phyloP scores from a whole-genome alignment of 2,329 filamentous ascomycete genomes.

The Ophiostoma piceae region DNA sequence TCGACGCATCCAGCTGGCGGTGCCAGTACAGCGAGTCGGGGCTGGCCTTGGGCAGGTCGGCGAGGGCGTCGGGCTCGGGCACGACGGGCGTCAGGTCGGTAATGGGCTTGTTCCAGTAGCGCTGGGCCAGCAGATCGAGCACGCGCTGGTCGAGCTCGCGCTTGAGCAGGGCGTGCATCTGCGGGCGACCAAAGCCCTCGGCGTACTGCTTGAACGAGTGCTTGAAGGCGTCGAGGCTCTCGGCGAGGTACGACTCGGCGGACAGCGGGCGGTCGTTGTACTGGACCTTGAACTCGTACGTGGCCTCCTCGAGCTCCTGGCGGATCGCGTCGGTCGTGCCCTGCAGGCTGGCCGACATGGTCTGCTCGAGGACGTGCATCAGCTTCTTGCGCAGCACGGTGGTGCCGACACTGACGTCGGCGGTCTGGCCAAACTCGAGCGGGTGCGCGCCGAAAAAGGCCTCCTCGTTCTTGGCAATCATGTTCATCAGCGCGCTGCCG shows the following conservation, averaged over 20 bases:
- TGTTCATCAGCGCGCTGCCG: conserved; percentile 52
- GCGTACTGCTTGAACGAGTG: conserved; percentile 95
- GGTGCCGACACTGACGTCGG: conserved; percentile 74
- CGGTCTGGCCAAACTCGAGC: conserved; percentile 67
- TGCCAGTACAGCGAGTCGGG: conserved; percentile 86
- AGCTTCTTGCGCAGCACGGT: conserved; percentile 86
- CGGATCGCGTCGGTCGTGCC: conserved; percentile 87
- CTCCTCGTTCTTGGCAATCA: conserved; percentile 83
- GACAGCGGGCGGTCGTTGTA: conserved; percentile 95
- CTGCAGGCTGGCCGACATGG: conserved; percentile 89
- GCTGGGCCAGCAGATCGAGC: conserved; percentile 81
- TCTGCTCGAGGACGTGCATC: conserved; percentile 94
- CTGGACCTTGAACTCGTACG: conserved; percentile 98
- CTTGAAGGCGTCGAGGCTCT: conserved; percentile 93
- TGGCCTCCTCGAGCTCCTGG: conserved; percentile 92
- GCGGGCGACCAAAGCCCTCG: conserved; percentile 78
- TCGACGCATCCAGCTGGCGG: conserved; percentile 87
- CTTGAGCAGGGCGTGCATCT: conserved; percentile 87
- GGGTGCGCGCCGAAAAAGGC: conserved; percentile 82
- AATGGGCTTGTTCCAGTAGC: conserved; percentile 96
- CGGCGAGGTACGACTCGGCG: conserved; percentile 92
- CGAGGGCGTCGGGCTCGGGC: conserved; percentile 65
- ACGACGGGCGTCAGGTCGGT: conserved; percentile 66
- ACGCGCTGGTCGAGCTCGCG: conserved; percentile 91
- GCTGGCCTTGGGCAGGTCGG: conserved; percentile 77